phyloP scores from a whole-genome alignment of 2,329 filamentous ascomycete species.

The Ceratocystis cacaofunesta region DNA sequence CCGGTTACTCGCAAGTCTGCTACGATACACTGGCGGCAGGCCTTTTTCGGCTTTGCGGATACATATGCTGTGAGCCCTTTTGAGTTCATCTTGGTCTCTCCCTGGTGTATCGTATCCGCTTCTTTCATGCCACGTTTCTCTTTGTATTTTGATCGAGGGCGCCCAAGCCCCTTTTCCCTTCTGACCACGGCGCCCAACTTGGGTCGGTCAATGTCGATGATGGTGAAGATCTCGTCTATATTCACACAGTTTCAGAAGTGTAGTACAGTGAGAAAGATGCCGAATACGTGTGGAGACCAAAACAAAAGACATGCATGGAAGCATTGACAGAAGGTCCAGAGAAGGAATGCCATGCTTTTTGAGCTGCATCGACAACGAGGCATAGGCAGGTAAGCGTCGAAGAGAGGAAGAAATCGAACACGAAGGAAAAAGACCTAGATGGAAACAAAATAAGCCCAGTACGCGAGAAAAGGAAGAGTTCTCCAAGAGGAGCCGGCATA shows the following conservation, averaged over 20 bases:
- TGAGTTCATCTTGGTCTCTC: not conserved
- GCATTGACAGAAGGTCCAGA: constrained; percentile 10
- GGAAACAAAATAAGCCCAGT: not conserved
- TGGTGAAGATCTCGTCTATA: not conserved
- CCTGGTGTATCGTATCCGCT: not conserved
- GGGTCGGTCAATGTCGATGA: not conserved
- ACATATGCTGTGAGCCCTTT: not conserved
- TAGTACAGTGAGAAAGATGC: constrained; percentile 1
- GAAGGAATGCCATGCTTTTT: not conserved
- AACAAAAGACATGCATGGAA: constrained; percentile 12
- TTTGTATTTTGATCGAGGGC: not conserved
- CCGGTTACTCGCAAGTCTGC: constrained; percentile 1
- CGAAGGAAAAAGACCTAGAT: not conserved
- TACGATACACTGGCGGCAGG: constrained; percentile 3
- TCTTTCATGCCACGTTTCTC: not conserved
- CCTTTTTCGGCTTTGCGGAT: not conserved
- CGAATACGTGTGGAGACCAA: constrained; percentile 2
- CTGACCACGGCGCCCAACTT: not conserved
- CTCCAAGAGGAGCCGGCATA: not conserved
- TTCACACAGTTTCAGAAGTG: constrained; percentile 1
- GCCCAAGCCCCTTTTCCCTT: not conserved
- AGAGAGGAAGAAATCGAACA: not conserved
- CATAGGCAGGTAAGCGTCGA: not conserved
- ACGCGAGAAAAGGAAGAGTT: not conserved
- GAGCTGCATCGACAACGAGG: not conserved